Percentiles rank a stretch among this genome's conserved stretches.
Evolutionary conservation across 345 rosid genomes (phyloP).

Genomic region (Ceriops decandra): DNA sequence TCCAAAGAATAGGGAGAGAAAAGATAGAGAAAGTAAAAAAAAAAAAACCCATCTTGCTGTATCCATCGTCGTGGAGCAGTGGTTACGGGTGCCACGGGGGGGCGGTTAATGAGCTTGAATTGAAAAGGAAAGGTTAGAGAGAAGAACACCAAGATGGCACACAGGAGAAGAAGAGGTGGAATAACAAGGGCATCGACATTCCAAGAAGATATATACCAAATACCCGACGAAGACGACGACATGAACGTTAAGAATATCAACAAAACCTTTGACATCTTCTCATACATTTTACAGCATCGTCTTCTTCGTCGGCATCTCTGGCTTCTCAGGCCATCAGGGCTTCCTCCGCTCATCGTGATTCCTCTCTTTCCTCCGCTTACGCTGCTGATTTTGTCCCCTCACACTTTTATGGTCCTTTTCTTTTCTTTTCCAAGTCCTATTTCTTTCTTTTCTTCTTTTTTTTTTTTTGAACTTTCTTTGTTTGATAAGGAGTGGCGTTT

Average conservation of each 20-base stretch:
- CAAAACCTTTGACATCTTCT: constrained; percentile 22
- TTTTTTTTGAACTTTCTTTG: neutral
- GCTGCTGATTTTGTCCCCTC: constrained; percentile 38
- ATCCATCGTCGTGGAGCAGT: neutral
- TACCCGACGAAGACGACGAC: constrained; percentile 21
- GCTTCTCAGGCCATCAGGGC: constrained; percentile 92
- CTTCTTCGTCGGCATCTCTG: constrained; percentile 48
- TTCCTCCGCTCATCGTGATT: constrained; percentile 53
- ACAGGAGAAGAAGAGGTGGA: constrained; percentile 55
- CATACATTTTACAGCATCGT: constrained; percentile 38
- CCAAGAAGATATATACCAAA: constrained; percentile 58
- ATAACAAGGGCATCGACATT: constrained; percentile 67
- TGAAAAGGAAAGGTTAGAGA: neutral
- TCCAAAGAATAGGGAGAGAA: neutral
- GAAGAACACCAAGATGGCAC: constrained; percentile 38
- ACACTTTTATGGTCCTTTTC: constrained; percentile 48
- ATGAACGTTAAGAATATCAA: constrained; percentile 19
- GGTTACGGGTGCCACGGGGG: neutral
- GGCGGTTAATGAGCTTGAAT: neutral
- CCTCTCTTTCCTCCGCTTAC: constrained; percentile 44
- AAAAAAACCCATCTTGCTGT: neutral
- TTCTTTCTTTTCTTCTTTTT: neutral
- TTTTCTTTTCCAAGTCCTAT: neutral
- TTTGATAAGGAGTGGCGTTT: neutral
- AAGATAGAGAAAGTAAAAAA: neutral